A percentile compares a stretch with the other conserved stretches of the same genome.
Evolutionary conservation across 108 stramenopile genomes (phyloP).

Genomic region (Skeletonema marinoi): DNA sequence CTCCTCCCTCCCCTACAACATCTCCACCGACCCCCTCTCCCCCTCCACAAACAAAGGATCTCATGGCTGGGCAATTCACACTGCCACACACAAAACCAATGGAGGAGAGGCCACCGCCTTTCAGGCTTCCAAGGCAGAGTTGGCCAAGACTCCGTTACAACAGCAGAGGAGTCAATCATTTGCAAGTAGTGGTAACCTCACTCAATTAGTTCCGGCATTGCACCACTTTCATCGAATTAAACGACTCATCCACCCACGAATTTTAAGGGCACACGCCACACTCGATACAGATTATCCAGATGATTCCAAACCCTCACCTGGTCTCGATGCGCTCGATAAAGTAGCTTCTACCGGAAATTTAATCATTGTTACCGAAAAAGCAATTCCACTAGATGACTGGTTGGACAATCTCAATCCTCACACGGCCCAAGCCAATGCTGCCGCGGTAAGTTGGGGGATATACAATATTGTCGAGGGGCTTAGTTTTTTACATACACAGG

Average conservation of each 20-base stretch:
- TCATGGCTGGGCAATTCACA: conserved; percentile 77
- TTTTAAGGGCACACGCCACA: conserved; percentile 75
- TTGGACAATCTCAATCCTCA: conserved; percentile 38
- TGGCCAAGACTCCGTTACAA: conserved; percentile 56
- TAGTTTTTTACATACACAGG: conserved; percentile 75
- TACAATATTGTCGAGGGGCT: conserved; percentile 75
- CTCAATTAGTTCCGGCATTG: conserved; percentile 72
- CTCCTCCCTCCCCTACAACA: conserved; percentile 75
- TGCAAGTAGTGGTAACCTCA: conserved; percentile 1
- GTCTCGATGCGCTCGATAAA: conserved; percentile 17
- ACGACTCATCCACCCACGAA: conserved; percentile 79
- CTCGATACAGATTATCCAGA: conserved; percentile 84
- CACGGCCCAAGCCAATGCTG: conserved; percentile 27
- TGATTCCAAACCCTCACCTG: conserved; percentile 36
- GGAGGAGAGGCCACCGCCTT: conserved; percentile 66
- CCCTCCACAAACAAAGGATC: conserved; percentile 55
- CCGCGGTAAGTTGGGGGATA: conserved; percentile 80
- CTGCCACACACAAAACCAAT: conserved; percentile 65
- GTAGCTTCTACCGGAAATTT: conserved; percentile 66
- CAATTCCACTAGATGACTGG: conserved; percentile 68
- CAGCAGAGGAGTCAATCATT: neutral
- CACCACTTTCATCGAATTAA: conserved; percentile 82
- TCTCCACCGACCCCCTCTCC: conserved; percentile 59
- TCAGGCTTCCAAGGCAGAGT: conserved; percentile 66
- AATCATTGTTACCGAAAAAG: conserved; percentile 82